phyloP scores from a whole-genome alignment of 179 eudicot species.

The Actinidia arguta region DNA sequence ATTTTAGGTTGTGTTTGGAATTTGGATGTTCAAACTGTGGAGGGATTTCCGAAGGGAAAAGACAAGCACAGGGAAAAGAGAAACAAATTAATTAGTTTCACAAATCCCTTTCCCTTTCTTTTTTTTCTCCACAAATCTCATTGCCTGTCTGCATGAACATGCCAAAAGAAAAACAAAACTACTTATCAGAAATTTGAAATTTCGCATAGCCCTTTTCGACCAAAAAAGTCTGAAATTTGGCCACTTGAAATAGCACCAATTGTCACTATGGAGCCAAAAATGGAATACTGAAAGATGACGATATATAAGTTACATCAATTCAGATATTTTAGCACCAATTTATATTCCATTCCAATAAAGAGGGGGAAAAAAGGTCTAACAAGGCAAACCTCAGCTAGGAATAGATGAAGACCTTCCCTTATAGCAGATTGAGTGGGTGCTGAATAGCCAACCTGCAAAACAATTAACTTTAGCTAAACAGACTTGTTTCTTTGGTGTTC shows the following conservation, averaged over 20 bases:
- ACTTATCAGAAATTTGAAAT: too few relatives aligned
- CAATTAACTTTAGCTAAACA: background rate
- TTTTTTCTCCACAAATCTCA: too few relatives aligned
- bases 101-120: too few relatives aligned
- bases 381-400: slow-evolving; percentile 56
- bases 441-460: slow-evolving; percentile 83
- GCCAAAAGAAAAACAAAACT: background rate
- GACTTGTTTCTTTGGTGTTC: too few relatives aligned
- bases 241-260: slow-evolving; percentile 72
- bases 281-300: slow-evolving; percentile 43
- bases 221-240: slow-evolving; percentile 50
- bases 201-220: slow-evolving; percentile 60
- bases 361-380: background rate
- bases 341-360: background rate
- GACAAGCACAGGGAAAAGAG: too few relatives aligned
- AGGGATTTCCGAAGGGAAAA: too few relatives aligned
- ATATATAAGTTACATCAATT: background rate
- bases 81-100: too few relatives aligned
- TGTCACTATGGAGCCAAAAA: slow-evolving; percentile 67
- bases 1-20: too few relatives aligned
- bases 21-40: too few relatives aligned
- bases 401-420: slow-evolving; percentile 61
- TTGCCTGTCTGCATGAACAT: background rate
- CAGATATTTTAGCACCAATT: background rate
- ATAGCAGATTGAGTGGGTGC: slow-evolving; percentile 77